Conservation (phyloP, 2,329 filamentous ascomycete species). For the Magnaporthiopsis rhizophila region DNA sequence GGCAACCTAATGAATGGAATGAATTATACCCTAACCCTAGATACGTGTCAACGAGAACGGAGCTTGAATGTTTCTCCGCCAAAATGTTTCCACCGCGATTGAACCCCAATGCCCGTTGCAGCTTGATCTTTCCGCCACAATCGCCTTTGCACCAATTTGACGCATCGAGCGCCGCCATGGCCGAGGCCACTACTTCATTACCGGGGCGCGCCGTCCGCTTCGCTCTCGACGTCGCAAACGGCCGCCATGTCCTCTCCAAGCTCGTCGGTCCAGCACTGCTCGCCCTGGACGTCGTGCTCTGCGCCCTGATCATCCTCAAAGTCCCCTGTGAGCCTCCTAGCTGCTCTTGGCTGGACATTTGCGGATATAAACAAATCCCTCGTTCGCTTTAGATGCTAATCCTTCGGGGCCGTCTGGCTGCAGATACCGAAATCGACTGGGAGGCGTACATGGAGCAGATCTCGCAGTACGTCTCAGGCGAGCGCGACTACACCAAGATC, state of each 20-base stretch:
- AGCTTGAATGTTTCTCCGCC: neutral
- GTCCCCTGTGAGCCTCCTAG: constrained; percentile 59
- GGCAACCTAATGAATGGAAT: neutral
- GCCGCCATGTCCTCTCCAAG: constrained; percentile 40
- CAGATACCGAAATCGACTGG: constrained; percentile 98
- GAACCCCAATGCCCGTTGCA: neutral
- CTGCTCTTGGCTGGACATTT: constrained; percentile 5
- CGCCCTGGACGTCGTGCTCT: constrained; percentile 62
- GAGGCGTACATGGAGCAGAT: constrained; percentile 94
- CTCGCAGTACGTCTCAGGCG: constrained; percentile 67
- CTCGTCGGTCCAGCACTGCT: constrained; percentile 55
- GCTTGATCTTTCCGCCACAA: neutral
- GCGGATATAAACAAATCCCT: neutral
- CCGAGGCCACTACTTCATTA: constrained; percentile 9
- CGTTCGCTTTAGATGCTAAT: neutral
- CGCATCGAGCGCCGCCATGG: constrained; percentile 9
- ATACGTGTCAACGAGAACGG: neutral
- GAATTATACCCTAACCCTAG: neutral
- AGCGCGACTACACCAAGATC: constrained; percentile 82
- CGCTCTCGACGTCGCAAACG: constrained; percentile 36
- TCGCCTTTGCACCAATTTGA: neutral
- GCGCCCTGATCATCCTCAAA: constrained; percentile 67
- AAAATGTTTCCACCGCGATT: neutral
- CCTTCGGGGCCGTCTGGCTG: neutral
- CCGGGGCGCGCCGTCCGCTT: constrained; percentile 21